phyloP scores from a whole-genome alignment of 495 filamentous ascomycete species.

The Lasiosphaeria ovina region DNA sequence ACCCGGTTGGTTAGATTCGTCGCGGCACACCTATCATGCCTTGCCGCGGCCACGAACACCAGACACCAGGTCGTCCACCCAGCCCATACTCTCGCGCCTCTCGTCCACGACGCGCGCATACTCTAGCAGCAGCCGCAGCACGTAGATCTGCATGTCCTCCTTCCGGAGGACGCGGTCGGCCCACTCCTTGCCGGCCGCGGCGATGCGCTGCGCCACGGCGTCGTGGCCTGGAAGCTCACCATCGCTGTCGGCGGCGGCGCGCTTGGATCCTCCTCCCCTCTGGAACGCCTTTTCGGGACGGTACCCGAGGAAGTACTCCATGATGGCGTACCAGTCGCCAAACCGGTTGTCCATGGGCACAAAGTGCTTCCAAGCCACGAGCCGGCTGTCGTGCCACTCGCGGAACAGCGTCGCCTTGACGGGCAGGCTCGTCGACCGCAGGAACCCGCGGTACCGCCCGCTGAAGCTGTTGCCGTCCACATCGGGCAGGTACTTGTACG shows the following conservation, averaged over 20 bases:
- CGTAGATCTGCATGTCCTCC: conserved; percentile 74
- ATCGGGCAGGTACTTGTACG: conserved; percentile 61
- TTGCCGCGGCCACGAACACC: too few species aligned
- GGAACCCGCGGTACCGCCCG: conserved; percentile 67
- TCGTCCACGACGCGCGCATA: conserved; percentile 68
- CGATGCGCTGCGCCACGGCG: conserved; percentile 56
- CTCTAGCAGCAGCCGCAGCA: conserved; percentile 67
- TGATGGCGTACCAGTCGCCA: conserved; percentile 69
- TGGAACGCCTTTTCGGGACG: background rate
- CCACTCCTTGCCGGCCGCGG: conserved; percentile 63
- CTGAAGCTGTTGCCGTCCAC: conserved; percentile 74
- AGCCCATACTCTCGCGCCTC: conserved; percentile 33
- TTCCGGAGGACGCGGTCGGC: conserved; percentile 60
- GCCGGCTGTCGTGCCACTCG: conserved; percentile 71
- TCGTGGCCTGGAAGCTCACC: conserved; percentile 45
- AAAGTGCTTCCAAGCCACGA: conserved; percentile 71
- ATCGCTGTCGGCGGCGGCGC: conserved; percentile 48
- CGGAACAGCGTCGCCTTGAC: conserved; percentile 73
- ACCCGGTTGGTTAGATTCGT: too few species aligned
- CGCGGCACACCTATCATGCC: too few species aligned
- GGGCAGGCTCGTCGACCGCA: conserved; percentile 60
- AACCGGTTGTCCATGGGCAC: conserved; percentile 86
- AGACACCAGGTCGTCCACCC: conserved; percentile 36
- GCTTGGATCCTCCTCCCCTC: conserved; percentile 4
- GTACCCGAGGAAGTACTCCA: conserved; percentile 44